phyloP scores from a whole-genome alignment of 305 asterid species.

The Rubia peregrina region DNA sequence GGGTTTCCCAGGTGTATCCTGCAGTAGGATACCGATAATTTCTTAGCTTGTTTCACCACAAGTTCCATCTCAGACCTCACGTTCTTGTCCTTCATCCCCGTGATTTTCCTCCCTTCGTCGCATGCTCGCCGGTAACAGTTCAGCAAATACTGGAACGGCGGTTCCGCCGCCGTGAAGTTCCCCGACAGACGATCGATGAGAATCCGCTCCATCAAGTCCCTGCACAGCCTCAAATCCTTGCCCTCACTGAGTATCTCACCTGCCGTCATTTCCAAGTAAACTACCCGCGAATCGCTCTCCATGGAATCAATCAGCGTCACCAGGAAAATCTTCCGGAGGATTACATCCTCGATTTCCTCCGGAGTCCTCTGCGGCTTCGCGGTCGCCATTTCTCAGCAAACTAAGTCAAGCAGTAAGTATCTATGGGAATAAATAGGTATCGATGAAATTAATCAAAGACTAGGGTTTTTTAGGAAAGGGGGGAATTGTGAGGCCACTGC shows the following conservation, averaged over 20 bases:
- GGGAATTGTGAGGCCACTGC: background rate
- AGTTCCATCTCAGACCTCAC: constrained; percentile 60
- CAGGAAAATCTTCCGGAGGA: constrained; percentile 74
- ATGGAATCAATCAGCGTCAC: constrained; percentile 65
- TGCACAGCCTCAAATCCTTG: constrained; percentile 52
- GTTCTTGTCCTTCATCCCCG: constrained; percentile 59
- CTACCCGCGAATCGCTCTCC: constrained; percentile 62
- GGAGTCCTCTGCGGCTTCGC: constrained; percentile 58
- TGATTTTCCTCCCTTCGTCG: constrained; percentile 75
- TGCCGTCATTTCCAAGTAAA: constrained; percentile 70
- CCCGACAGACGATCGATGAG: constrained; percentile 81
- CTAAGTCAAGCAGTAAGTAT: background rate
- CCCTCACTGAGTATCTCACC: constrained; percentile 89
- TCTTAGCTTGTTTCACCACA: constrained; percentile 66
- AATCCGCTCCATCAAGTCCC: constrained; percentile 77
- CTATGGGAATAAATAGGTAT: background rate
- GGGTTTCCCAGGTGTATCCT: constrained; percentile 77
- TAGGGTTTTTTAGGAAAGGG: constrained; percentile 7
- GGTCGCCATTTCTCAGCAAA: constrained; percentile 26
- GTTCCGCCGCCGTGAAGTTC: constrained; percentile 53
- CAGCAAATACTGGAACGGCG: constrained; percentile 64
- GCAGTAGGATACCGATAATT: constrained; percentile 61
- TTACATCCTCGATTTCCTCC: constrained; percentile 83
- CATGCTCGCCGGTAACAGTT: constrained; percentile 68
- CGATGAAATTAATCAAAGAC: background rate